These are phyloP conservation scores for Suillus plorans DNA, from an alignment of 768 basidiomycete species.

Conservation along the genomic window DNA sequence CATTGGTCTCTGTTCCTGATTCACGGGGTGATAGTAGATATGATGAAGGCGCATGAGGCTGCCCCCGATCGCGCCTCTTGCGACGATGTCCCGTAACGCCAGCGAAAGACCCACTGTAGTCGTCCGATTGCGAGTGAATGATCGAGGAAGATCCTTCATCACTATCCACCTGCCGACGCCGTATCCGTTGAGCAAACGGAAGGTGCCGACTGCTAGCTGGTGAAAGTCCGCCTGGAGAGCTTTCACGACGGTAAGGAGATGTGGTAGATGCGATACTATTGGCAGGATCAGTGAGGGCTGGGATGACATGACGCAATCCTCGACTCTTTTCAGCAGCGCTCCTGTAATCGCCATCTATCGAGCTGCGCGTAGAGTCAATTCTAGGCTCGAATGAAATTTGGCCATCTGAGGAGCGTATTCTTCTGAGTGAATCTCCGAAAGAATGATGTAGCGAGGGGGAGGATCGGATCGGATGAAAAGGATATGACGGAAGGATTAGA, in stretches of 20 bases:
- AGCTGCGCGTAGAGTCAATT: constrained; percentile 46
- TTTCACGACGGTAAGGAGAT: constrained; percentile 28
- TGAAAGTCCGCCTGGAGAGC: constrained; percentile 35
- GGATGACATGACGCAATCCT: constrained; percentile 30
- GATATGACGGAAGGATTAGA: constrained; percentile 11
- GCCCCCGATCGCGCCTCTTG: constrained; percentile 14
- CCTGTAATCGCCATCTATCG: constrained; percentile 44
- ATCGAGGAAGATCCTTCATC: constrained; percentile 50
- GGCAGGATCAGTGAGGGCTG: constrained; percentile 24
- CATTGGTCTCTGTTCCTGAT: constrained; percentile 13
- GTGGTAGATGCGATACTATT: constrained; percentile 37
- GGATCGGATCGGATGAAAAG: background rate
- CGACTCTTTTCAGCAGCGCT: constrained; percentile 39
- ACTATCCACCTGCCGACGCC: constrained; percentile 37
- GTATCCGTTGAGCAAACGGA: constrained; percentile 36
- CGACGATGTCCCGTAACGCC: constrained; percentile 8
- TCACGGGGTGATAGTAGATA: constrained; percentile 22
- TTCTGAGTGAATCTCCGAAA: constrained; percentile 39
- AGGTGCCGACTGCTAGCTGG: constrained; percentile 45
- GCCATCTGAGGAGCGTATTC: constrained; percentile 44
- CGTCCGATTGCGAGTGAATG: constrained; percentile 46
- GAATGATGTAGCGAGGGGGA: constrained; percentile 40
- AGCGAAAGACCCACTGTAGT: constrained; percentile 28
- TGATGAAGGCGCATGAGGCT: constrained; percentile 25
- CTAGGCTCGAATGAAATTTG: constrained; percentile 59